These are phyloP conservation scores for Gorgonomyces haynaldii DNA, from an alignment of 192 early-diverging fungal genomes.

Conservation along the genomic window DNA sequence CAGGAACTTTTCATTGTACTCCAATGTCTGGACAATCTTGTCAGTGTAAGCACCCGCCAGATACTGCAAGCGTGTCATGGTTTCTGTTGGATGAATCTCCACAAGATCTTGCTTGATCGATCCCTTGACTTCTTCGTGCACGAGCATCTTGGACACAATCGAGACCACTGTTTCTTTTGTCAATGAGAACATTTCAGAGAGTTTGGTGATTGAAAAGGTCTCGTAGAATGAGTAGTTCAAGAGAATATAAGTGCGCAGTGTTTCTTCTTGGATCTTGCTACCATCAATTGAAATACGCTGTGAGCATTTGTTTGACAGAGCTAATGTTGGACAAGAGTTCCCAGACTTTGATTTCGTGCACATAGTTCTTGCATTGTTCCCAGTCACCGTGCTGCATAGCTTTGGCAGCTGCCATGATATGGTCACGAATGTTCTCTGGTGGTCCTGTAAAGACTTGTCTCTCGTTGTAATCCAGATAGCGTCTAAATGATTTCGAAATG, in stretches of 20 bases:
- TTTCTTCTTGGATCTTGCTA: constrained; percentile 89
- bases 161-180: constrained; percentile 47
- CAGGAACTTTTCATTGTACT: constrained; percentile 82
- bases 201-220: constrained; percentile 68
- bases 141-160: constrained; percentile 89
- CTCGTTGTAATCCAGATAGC: constrained; percentile 89
- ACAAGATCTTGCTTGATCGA: constrained; percentile 75
- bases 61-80: constrained; percentile 65
- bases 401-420: constrained; percentile 94
- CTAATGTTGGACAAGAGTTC: constrained; percentile 58
- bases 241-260: constrained; percentile 92
- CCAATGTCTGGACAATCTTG: constrained; percentile 75
- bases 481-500: constrained; percentile 83
- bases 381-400: constrained; percentile 87
- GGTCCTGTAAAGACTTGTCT: constrained; percentile 91
- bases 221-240: constrained; percentile 84
- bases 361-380: constrained; percentile 72
- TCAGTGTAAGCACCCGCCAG: constrained; percentile 76
- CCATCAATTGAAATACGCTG: constrained; percentile 17
- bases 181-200: constrained; percentile 83
- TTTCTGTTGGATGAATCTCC: too few species aligned
- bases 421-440: constrained; percentile 97
- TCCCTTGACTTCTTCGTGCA: constrained; percentile 79
- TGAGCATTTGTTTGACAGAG: constrained; percentile 86
- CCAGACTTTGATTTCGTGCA: constrained; percentile 93